Conservation (phyloP, 768 basidiomycete species). For the Tricholoma terreum region DNA sequence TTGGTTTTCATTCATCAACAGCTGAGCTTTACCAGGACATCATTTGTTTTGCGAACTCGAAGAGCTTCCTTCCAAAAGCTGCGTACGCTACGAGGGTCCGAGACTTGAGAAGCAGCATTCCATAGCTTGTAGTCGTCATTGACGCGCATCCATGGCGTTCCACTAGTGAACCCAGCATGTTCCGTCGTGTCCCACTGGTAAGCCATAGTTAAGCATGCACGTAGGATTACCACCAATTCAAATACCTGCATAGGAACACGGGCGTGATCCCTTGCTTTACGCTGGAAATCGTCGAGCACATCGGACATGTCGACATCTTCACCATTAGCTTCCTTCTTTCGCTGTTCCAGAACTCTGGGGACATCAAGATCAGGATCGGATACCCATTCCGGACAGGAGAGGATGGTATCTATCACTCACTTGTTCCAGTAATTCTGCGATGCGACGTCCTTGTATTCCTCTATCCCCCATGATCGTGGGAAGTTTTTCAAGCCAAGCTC, state of each 20-base stretch:
- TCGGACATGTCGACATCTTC: constrained; percentile 59
- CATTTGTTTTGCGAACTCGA: constrained; percentile 47
- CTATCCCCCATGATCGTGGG: constrained; percentile 59
- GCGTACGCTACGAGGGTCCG: constrained; percentile 50
- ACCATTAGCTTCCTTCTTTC: constrained; percentile 29
- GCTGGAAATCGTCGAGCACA: constrained; percentile 51
- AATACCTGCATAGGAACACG: constrained; percentile 66
- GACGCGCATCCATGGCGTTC: constrained; percentile 71
- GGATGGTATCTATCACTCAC: constrained; percentile 32
- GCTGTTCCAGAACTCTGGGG: constrained; percentile 37
- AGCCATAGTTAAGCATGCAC: neutral
- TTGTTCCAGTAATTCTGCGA: constrained; percentile 55
- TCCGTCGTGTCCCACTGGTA: constrained; percentile 51
- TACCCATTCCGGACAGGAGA: neutral
- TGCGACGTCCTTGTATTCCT: constrained; percentile 72
- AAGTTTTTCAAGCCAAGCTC: constrained; percentile 70
- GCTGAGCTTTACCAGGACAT: constrained; percentile 44
- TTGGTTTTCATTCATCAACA: neutral
- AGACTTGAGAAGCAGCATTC: constrained; percentile 51
- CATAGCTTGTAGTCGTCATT: constrained; percentile 63
- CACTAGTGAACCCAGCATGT: constrained; percentile 64
- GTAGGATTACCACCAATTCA: neutral
- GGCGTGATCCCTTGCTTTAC: constrained; percentile 69
- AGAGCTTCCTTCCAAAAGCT: constrained; percentile 62
- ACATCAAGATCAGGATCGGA: neutral